Percentiles rank a stretch among this genome's conserved stretches.
phyloP scores from a whole-genome alignment of 2,329 filamentous ascomycete species.

The Fusarium illudens region DNA sequence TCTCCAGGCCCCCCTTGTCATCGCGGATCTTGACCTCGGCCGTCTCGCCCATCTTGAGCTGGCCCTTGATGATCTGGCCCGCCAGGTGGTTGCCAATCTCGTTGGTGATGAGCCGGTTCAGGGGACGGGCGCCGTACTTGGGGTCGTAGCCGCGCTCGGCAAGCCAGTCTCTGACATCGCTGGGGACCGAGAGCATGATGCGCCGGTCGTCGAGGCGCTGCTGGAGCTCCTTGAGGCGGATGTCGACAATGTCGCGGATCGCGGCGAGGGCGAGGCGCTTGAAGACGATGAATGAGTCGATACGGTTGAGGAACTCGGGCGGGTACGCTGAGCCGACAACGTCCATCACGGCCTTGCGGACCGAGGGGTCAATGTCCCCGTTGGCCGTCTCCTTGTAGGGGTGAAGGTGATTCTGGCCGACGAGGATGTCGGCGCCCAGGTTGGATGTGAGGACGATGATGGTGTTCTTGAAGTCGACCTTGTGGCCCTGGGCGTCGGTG shows the following conservation, averaged over 20 bases:
- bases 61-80: conserved; percentile 88
- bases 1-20: conserved; percentile 65
- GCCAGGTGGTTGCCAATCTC: conserved; percentile 90
- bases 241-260: conserved; percentile 91
- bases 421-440: conserved; percentile 89
- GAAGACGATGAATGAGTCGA: conserved; percentile 97
- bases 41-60: conserved; percentile 77
- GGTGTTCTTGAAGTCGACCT: conserved; percentile 95
- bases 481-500: conserved; percentile 94
- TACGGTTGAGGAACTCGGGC: conserved; percentile 94
- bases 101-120: conserved; percentile 90
- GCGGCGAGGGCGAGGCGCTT: conserved; percentile 81
- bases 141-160: conserved; percentile 91
- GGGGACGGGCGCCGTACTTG: conserved; percentile 86
- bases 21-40: conserved; percentile 75
- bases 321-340: conserved; percentile 79
- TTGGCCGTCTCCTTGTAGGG: conserved; percentile 69
- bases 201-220: conserved; percentile 82
- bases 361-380: conserved; percentile 75
- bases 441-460: conserved; percentile 97
- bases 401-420: conserved; percentile 74
- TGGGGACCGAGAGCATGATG: conserved; percentile 76
- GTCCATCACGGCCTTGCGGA: conserved; percentile 86
- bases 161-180: conserved; percentile 83
- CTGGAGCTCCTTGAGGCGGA: conserved; percentile 86